Conservation (phyloP, 768 basidiomycete species). For the Russula dissimulans region DNA sequence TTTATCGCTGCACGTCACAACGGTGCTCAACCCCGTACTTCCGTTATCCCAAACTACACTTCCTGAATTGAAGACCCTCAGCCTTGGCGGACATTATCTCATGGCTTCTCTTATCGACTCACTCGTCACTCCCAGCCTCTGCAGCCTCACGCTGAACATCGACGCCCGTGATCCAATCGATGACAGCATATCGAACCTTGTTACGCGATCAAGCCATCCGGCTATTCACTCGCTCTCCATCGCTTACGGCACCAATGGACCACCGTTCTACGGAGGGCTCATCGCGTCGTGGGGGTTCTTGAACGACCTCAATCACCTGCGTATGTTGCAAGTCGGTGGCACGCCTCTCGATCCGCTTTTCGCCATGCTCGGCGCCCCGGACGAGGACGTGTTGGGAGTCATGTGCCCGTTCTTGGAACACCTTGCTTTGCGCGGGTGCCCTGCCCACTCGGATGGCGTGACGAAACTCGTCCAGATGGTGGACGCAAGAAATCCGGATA, state of each 20-base stretch:
- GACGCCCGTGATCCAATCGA: constrained; percentile 70
- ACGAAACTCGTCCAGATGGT: constrained; percentile 63
- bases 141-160: constrained; percentile 56
- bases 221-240: constrained; percentile 51
- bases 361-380: constrained; percentile 45
- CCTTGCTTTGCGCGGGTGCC: constrained; percentile 56
- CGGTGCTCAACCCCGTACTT: constrained; percentile 52
- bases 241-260: constrained; percentile 40
- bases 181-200: constrained; percentile 53
- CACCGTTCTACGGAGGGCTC: constrained; percentile 45
- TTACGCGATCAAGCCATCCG: constrained; percentile 51
- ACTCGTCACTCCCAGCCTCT: constrained; percentile 48
- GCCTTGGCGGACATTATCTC: constrained; percentile 57
- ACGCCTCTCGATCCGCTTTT: constrained; percentile 59
- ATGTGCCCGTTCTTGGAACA: constrained; percentile 52
- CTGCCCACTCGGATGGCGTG: constrained; percentile 55
- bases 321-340: constrained; percentile 53
- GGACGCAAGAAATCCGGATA: constrained; percentile 59
- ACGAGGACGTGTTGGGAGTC: constrained; percentile 51
- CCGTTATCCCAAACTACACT: constrained; percentile 49
- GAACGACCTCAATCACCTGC: constrained; percentile 46
- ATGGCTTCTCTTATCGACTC: constrained; percentile 53
- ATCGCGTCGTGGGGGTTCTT: constrained; percentile 64
- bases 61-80: constrained; percentile 43
- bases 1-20: constrained; percentile 53